These are phyloP conservation scores for Glycyrrhiza uralensis DNA, from an alignment of 306 rosid genomes.

Conservation along the genomic window DNA sequence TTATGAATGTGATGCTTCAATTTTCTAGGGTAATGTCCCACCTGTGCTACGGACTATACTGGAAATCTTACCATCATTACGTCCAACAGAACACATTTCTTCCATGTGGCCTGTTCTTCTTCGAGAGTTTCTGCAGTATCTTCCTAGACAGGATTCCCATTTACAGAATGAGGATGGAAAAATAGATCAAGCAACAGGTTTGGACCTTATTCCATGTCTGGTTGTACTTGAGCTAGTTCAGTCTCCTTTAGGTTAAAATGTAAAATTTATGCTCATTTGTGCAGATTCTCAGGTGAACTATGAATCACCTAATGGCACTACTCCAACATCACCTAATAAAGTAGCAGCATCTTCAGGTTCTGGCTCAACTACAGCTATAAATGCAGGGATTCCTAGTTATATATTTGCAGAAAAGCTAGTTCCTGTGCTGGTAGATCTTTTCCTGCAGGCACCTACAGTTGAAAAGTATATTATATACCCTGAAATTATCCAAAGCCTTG, in stretches of 20 bases:
- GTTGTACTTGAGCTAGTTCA: slow-evolving; percentile 22
- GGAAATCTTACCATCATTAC: slow-evolving; percentile 74
- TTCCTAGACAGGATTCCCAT: slow-evolving; percentile 67
- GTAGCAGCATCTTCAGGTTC: slow-evolving; percentile 50
- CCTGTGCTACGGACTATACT: slow-evolving; percentile 78
- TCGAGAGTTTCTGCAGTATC: slow-evolving; percentile 69
- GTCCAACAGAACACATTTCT: slow-evolving; percentile 68
- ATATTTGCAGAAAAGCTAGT: slow-evolving; percentile 85
- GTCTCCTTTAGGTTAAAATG: slow-evolving; percentile 9
- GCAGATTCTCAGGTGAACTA: slow-evolving; percentile 50
- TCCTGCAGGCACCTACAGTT: slow-evolving; percentile 70
- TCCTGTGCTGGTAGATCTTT: slow-evolving; percentile 81
- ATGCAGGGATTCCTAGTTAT: slow-evolving; percentile 55
- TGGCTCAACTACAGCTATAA: slow-evolving; percentile 43
- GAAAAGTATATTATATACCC: slow-evolving; percentile 82
- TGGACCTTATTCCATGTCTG: slow-evolving; percentile 44
- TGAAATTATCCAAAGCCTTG: slow-evolving; percentile 86
- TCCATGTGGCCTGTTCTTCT: slow-evolving; percentile 91
- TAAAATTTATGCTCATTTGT: slow-evolving; percentile 26
- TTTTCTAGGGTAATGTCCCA: slow-evolving; percentile 76
- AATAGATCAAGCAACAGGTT: slow-evolving; percentile 49
- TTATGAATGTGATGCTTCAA: slow-evolving; percentile 2
- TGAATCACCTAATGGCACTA: slow-evolving; percentile 54
- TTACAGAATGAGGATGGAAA: slow-evolving; percentile 58
- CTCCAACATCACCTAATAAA: slow-evolving; percentile 44